phyloP scores from a whole-genome alignment of 2,329 filamentous ascomycete genomes.

The Coniella lustricola region DNA sequence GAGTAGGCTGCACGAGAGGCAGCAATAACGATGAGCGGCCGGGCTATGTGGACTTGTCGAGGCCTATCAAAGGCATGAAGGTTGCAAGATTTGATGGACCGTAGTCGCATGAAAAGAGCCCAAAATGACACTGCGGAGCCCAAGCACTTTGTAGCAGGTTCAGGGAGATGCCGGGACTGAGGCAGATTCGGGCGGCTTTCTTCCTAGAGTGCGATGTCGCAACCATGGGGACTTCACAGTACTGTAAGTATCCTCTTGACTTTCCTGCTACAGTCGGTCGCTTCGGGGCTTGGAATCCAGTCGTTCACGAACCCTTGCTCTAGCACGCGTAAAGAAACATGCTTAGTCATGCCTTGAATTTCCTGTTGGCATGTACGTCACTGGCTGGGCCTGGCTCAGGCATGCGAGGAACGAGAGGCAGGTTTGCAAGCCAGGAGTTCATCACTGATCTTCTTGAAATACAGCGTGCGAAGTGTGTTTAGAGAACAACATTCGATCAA shows the following conservation, averaged over 20 bases:
- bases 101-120: slow-evolving; percentile 11
- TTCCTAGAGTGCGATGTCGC: too few species aligned
- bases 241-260: background rate
- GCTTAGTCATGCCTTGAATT: background rate
- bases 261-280: background rate
- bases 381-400: too few species aligned
- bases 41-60: slow-evolving; percentile 6
- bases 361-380: background rate
- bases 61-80: slow-evolving; percentile 2
- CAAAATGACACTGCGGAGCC: slow-evolving; percentile 1
- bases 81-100: slow-evolving; percentile 1
- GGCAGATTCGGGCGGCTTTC: background rate
- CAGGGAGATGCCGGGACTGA: too few species aligned
- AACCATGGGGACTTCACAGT: too few species aligned
- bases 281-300: background rate
- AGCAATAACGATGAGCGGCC: background rate
- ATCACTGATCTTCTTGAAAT: too few species aligned
- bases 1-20: background rate
- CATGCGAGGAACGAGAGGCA: too few species aligned
- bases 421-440: too few species aligned
- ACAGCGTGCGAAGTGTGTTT: too few species aligned
- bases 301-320: background rate
- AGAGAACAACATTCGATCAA: too few species aligned
- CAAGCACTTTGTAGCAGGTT: background rate
- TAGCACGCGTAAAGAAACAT: background rate